Base-by-base conservation (phyloP, 1,139 yeast genomes). In the Magnusiomyces fungicola region DNA sequence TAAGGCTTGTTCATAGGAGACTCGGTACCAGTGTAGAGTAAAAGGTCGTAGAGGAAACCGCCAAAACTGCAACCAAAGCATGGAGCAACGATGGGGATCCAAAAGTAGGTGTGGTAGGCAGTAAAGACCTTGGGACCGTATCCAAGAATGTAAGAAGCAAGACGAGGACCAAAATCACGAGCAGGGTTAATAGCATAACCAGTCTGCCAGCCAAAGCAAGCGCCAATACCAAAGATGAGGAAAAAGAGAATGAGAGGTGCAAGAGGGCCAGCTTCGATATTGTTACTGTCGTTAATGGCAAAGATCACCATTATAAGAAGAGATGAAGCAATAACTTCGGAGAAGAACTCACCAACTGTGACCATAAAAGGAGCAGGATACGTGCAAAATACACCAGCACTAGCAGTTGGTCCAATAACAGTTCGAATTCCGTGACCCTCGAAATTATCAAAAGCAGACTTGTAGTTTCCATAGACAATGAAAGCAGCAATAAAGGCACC, bases 121-220 rank as follows among this genome's bases (percentile, higher is more conserved):
- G 64, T 55, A 66, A 71, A 75, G 56, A 73, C 61, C 22, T 65
- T 65, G 47, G 67, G 58, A 44, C 73, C 70, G 55, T 73, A 74
- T 30, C 80, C 80, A 42, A 73, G 66, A 44, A 72, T 62, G 44
- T 64, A 65, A 30, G 76, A 61, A 30, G 77, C 78, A 43, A 75
- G 58, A 57, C 80, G 65, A 52, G 80, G 79, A 38, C 76, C 77
- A 49, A 74, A 66, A 61, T 75, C 80, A 65, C 80, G 72, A 23
- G 79, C 79, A 53, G 72, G 63, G 61, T 75, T 75, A 56, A 75
- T 63, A 43, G 78, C 79, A 56, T 74, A 73, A 34, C 78, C 79
- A 23, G 79, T 75, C 59, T 73, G 75, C 62, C 68, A 73, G 45
- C 77, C 75, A 51, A 71, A 66, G 19, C 73, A 60, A 18, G 75